phyloP scores from a whole-genome alignment of 345 rosid genomes.

The Moringa oleifera region DNA sequence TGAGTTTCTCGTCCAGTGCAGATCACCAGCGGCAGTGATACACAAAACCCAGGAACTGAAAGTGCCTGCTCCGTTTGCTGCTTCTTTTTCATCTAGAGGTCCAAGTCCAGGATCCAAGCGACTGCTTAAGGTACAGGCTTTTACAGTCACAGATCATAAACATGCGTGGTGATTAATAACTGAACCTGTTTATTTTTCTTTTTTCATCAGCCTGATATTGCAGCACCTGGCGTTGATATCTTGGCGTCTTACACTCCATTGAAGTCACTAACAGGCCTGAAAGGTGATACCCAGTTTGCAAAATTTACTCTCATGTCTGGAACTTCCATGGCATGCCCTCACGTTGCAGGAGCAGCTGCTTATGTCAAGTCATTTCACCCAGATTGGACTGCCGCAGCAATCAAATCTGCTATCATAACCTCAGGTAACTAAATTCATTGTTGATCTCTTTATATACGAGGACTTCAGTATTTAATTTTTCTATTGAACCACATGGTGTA shows the following conservation, averaged over 20 bases:
- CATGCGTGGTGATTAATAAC: too few species aligned
- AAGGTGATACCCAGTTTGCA: conserved; percentile 77
- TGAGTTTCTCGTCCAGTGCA: too few species aligned
- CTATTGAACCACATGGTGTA: too few species aligned
- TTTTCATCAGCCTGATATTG: conserved; percentile 66
- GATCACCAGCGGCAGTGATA: conserved; percentile 72
- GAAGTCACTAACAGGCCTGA: conserved; percentile 67
- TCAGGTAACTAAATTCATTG: conserved; percentile 46
- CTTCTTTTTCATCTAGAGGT: conserved; percentile 90
- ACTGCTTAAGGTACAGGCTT: conserved; percentile 90
- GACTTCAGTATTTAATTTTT: too few species aligned
- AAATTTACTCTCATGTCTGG: conserved; percentile 77
- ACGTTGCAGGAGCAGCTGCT: conserved; percentile 81
- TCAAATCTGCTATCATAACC: conserved; percentile 87
- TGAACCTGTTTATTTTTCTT: too few species aligned
- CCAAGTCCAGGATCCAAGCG: conserved; percentile 70
- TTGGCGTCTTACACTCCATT: conserved; percentile 80
- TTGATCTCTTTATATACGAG: too few species aligned
- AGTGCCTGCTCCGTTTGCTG: conserved; percentile 64
- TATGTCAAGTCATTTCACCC: conserved; percentile 91
- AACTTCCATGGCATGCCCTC: conserved; percentile 94
- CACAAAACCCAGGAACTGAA: conserved; percentile 44
- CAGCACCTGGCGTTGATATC: conserved; percentile 82
- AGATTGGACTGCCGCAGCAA: conserved; percentile 69
- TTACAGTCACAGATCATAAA: too few species aligned